phyloP scores from a whole-genome alignment of 1,284 basidiomycete species.

The Dichomitus squalens region DNA sequence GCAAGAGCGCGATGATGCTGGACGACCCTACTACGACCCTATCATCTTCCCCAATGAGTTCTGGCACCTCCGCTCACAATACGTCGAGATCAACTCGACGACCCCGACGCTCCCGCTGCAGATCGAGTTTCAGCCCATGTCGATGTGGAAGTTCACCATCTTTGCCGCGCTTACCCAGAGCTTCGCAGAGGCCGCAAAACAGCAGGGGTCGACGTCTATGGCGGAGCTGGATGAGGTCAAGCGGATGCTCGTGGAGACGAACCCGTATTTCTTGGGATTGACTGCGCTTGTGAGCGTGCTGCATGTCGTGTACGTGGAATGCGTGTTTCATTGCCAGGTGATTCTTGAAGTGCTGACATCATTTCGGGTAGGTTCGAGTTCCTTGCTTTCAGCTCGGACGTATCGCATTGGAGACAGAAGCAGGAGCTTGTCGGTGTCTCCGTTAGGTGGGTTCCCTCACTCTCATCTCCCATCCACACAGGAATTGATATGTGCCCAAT shows the following conservation, averaged over 20 bases:
- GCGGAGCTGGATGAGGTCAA: constrained; percentile 93
- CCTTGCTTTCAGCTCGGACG: constrained; percentile 93
- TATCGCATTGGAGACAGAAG: constrained; percentile 93
- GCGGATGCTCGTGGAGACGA: constrained; percentile 92
- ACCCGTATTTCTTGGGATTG: constrained; percentile 85
- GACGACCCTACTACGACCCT: constrained; percentile 77
- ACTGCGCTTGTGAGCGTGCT: constrained; percentile 84
- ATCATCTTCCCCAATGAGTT: constrained; percentile 95
- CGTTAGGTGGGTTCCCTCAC: constrained; percentile 55
- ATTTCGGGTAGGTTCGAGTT: constrained; percentile 75
- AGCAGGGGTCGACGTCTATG: constrained; percentile 60
- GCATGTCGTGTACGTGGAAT: constrained; percentile 74
- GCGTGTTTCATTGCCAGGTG: neutral
- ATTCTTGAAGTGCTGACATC: neutral
- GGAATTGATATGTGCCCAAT: constrained; percentile 26
- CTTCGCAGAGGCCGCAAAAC: constrained; percentile 81
- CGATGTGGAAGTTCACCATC: constrained; percentile 84
- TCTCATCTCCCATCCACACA: constrained; percentile 7
- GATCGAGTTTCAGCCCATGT: constrained; percentile 84
- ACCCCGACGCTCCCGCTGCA: constrained; percentile 76
- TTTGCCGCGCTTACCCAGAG: constrained; percentile 81
- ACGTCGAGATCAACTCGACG: constrained; percentile 79
- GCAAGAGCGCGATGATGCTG: constrained; percentile 61
- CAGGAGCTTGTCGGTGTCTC: constrained; percentile 87
- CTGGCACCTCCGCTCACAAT: constrained; percentile 84